A percentile compares a stretch with the other conserved stretches of the same genome.
These are phyloP conservation scores for Xerocomus potaroensis DNA, from an alignment of 768 basidiomycete species.

Conservation along the genomic window DNA sequence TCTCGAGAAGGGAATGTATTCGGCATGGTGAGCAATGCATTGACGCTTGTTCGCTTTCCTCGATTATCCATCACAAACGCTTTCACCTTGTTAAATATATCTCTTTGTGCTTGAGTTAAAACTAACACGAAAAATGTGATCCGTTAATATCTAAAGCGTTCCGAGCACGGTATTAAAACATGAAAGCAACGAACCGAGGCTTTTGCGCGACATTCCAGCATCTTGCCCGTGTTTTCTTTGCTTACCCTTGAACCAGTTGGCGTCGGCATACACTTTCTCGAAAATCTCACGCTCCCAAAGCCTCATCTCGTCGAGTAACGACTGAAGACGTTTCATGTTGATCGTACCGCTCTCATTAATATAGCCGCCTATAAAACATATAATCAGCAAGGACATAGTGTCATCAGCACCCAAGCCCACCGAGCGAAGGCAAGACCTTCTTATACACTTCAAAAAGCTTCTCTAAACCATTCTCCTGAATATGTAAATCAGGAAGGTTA, in stretches of 20 bases:
- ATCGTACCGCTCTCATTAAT: conserved; percentile 88
- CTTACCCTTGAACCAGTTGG: conserved; percentile 94
- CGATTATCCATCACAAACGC: conserved; percentile 58
- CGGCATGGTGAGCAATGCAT: conserved; percentile 55
- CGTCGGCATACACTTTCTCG: conserved; percentile 85
- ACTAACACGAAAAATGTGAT: conserved; percentile 35
- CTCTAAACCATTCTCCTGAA: conserved; percentile 95
- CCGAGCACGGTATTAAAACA: not conserved
- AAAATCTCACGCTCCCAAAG: conserved; percentile 87
- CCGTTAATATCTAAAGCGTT: not conserved
- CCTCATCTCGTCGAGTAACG: conserved; percentile 85
- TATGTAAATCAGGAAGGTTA: conserved; percentile 93
- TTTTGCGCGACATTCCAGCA: conserved; percentile 57
- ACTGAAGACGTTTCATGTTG: conserved; percentile 72
- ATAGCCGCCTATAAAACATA: conserved; percentile 68
- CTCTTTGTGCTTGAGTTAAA: conserved; percentile 68
- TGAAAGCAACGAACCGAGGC: conserved; percentile 50
- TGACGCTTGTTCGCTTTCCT: conserved; percentile 27
- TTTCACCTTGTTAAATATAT: conserved; percentile 76
- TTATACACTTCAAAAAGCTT: conserved; percentile 94
- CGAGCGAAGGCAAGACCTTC: conserved; percentile 75
- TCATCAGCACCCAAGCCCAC: conserved; percentile 31
- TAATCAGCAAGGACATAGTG: not conserved
- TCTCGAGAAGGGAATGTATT: conserved; percentile 82
- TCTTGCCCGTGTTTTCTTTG: conserved; percentile 69